Evolutionary conservation across 345 rosid genomes (phyloP).

Genomic region (Hibiscus mutabilis): DNA sequence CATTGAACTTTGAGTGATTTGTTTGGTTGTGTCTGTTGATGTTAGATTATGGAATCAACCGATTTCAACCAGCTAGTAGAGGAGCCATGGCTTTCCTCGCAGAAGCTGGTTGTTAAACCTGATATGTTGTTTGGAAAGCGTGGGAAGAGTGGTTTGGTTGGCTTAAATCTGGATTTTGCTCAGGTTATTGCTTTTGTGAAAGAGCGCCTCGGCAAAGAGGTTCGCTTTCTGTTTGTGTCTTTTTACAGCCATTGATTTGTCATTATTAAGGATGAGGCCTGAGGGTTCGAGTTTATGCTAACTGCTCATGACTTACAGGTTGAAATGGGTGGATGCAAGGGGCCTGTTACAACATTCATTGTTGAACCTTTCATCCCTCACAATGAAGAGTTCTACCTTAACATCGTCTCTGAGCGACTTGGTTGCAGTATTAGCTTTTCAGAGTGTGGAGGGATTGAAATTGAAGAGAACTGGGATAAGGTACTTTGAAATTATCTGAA

Average conservation of each 20-base stretch:
- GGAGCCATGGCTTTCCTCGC: constrained; percentile 83
- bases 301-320: constrained; percentile 37
- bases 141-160: constrained; percentile 93
- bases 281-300: not conserved
- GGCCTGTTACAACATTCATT: constrained; percentile 93
- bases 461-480: constrained; percentile 99
- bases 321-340: constrained; percentile 92
- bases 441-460: constrained; percentile 93
- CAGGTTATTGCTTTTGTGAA: constrained; percentile 66
- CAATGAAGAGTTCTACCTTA: constrained; percentile 86
- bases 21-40: not conserved
- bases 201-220: constrained; percentile 87
- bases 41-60: constrained; percentile 67
- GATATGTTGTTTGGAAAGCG: constrained; percentile 98
- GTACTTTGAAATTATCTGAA: constrained; percentile 19
- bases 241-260: not conserved
- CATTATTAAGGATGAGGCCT: not conserved
- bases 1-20: not conserved
- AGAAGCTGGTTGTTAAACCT: constrained; percentile 89
- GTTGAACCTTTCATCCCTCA: constrained; percentile 92
- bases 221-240: constrained; percentile 4
- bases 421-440: constrained; percentile 95
- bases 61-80: constrained; percentile 67
- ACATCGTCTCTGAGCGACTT: constrained; percentile 76
- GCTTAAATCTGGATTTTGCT: constrained; percentile 68